Evolutionary conservation across 768 basidiomycete genomes (phyloP).

Genomic region (Kwoniella dejecticola): DNA sequence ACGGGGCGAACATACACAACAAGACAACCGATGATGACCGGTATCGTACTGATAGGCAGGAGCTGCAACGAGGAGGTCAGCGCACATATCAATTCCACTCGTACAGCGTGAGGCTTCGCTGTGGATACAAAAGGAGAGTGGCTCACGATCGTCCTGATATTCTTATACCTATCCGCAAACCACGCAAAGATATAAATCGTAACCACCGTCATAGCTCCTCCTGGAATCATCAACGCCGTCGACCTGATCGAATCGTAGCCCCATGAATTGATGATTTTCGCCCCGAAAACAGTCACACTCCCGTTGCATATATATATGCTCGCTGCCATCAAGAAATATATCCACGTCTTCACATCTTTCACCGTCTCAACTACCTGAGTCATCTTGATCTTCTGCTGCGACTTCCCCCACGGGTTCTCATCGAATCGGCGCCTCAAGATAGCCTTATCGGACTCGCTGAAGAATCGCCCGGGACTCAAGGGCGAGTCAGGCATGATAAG

Average conservation of each 20-base stretch:
- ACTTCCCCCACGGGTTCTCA: constrained; percentile 39
- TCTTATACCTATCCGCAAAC: constrained; percentile 42
- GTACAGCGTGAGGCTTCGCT: too few relatives aligned
- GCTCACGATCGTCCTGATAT: constrained; percentile 50
- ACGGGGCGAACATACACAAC: constrained; percentile 22
- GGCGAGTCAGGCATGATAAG: constrained; percentile 54
- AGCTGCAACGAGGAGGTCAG: constrained; percentile 19
- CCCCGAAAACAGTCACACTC: constrained; percentile 54
- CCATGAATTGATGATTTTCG: constrained; percentile 54
- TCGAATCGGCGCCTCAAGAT: constrained; percentile 37
- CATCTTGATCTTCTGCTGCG: constrained; percentile 36
- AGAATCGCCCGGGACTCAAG: constrained; percentile 41
- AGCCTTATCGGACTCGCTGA: constrained; percentile 41
- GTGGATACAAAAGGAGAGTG: too few relatives aligned
- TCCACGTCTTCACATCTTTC: constrained; percentile 53
- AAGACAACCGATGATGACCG: constrained; percentile 53
- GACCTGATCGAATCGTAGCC: constrained; percentile 47
- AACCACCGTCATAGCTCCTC: constrained; percentile 51
- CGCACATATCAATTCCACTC: background rate
- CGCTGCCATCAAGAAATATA: constrained; percentile 53
- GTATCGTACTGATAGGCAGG: constrained; percentile 52
- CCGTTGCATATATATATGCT: constrained; percentile 52
- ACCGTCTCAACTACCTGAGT: constrained; percentile 50
- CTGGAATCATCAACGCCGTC: constrained; percentile 53
- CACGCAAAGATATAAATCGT: constrained; percentile 52